Evolutionary conservation across 768 basidiomycete genomes (phyloP), one percentile per base, ranked within the genome.

Genomic region (Boletus tomentosulus): DNA sequence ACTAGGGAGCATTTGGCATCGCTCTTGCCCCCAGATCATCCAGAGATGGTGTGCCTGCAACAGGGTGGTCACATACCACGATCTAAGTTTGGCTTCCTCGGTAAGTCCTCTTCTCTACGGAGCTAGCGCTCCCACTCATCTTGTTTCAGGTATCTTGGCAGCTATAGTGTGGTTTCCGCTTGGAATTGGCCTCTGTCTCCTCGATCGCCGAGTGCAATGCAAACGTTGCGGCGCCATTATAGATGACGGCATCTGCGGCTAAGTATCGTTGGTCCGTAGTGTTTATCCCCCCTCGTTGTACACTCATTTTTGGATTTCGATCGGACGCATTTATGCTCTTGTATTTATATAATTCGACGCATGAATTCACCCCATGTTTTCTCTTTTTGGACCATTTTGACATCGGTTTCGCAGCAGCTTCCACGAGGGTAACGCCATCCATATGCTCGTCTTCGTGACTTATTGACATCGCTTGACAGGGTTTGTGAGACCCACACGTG

Each of bases 101-200:
- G 88, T 84, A 64, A 61, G 82, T 68, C 15, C 1, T 31, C 4
- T 33, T 61, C 45, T 43, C 46, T 27, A 37, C 19, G 2, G 45
- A 48, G 28, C n/a, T 6, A 9, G 3, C 39, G 11, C 38, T 4
- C 31, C 16, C 22, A 50, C 46, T 48, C 41, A 54, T 46, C 27
- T 22, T 8, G 25, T 37, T 47, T 33, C 56, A 90, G 89, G 90
- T 51, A 69, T 92, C 31, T 71, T 93, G n/a, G 87, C 87, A 8
- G 90, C 91, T 4, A 72, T 93, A 25, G 73, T 92, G 55, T 92
- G 89, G 90, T 93, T 93, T 73, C 91, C 91, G 4, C 69, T 92
- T 0, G 91, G 91, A 5, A 77, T 93, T 37, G 88, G 83, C 2
- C 72, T 87, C 6, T 93, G 91, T 62, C 69, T 92, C 9, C 74